Base-by-base conservation (phyloP, 495 filamentous ascomycete species). In the Hypoxylon subgilvum region DNA sequence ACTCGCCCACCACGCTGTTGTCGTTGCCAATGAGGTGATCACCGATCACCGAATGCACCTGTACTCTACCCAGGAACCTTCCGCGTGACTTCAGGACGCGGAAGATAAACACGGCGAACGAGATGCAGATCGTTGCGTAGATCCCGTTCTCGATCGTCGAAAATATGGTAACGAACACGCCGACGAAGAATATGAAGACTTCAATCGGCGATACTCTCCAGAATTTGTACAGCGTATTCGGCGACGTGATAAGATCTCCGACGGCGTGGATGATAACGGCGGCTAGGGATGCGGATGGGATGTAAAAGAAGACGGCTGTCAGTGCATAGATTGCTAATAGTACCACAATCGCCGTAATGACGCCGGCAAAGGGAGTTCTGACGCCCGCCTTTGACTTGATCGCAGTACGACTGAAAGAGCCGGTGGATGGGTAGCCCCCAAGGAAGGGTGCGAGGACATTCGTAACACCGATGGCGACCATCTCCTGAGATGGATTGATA, bases 351-450 rank as follows among this genome's bases (percentile, higher is more conserved):
- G 89, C 93, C 6, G 94, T 98, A 57, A 97, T 92, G 17, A 93
- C 79, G 75, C 94, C 94, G 6, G 90, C 93, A 50, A 97, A 87
- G 0, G 94, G 94, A 9, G 92, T 96, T 4, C 92, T 86, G 1
- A 97, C 94, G 64, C 94, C 94, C 32, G 95, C 92, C 77, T 97
- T 98, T 1, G 92, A 93, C 74, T 97, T 96, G 78, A 98, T 97
- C 19, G 94, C 94, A 38, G 94, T 98, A 18, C 94, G 88, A 12
- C 91, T 96, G 80, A 98, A 98, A 9, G 95, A 97, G 4, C 94
- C 94, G 21, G 94, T 98, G 0, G 94, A 89, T 1, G 95, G 92
- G 63, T 96, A 98, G 2, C 81, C 94, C 52, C 94, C 94, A 5
- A 98, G 84, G 76, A 98, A 97, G 5, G 94, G 93, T 4, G 90